phyloP scores from a whole-genome alignment of 192 early-diverging fungal genomes.

The Rhizoclosmatium globosum region DNA sequence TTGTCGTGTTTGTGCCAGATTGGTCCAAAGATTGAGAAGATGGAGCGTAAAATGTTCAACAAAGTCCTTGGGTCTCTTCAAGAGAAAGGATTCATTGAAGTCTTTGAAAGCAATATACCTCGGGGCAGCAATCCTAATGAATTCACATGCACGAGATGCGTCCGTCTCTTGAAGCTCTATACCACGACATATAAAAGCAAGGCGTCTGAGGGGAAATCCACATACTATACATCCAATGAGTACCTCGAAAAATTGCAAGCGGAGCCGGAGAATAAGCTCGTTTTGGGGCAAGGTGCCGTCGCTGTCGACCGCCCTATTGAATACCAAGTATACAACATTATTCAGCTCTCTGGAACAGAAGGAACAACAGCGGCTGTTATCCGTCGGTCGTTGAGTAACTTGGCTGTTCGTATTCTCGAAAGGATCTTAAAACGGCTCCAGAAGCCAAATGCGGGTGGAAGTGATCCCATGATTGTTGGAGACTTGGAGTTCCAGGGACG shows the following conservation, averaged over 20 bases:
- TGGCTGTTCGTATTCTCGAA: slow-evolving; percentile 57
- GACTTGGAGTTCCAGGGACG: slow-evolving; percentile 70
- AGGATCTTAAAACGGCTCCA: slow-evolving; percentile 55
- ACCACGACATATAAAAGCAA: slow-evolving; percentile 8
- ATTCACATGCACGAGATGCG: slow-evolving; percentile 48
- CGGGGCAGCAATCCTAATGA: slow-evolving; percentile 39
- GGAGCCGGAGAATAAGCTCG: slow-evolving; percentile 42
- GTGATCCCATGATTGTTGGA: slow-evolving; percentile 46
- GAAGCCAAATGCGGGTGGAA: slow-evolving; percentile 44
- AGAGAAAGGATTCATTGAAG: slow-evolving; percentile 60
- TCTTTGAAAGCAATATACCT: slow-evolving; percentile 26
- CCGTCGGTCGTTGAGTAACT: slow-evolving; percentile 54
- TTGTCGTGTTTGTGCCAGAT: no score
- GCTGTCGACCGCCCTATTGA: slow-evolving; percentile 67
- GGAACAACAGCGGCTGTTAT: slow-evolving; percentile 66
- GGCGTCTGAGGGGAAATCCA: not conserved
- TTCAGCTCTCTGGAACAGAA: slow-evolving; percentile 53
- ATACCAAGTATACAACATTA: slow-evolving; percentile 68
- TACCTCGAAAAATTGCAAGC: slow-evolving; percentile 19
- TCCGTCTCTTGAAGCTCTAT: slow-evolving; percentile 58
- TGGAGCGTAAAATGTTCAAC: slow-evolving; percentile 67
- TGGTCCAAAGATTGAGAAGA: slow-evolving; percentile 28
- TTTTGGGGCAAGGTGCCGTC: slow-evolving; percentile 59
- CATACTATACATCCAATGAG: slow-evolving; percentile 8
- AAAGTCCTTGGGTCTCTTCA: slow-evolving; percentile 55